Base-by-base conservation (phyloP, 2,329 filamentous ascomycete genomes). In the Ophiostoma novo-ulmi region DNA sequence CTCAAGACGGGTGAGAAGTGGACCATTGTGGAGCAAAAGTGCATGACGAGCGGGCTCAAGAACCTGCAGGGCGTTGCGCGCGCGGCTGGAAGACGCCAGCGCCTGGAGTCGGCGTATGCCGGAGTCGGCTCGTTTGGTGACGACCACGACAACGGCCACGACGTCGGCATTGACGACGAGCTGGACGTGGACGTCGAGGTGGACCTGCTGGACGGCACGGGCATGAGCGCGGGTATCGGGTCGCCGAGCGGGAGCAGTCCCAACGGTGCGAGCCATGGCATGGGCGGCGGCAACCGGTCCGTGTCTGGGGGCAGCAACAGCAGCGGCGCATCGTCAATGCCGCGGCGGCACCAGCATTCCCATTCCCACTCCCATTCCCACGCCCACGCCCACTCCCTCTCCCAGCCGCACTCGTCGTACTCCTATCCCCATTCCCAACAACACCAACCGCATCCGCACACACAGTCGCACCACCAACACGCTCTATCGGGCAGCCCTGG, bases 31-130 rank as follows among this genome's bases (percentile, higher is more conserved):
- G 86, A 90, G 79, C 81, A 83, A 74, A 89, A 88, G 91, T 93
- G 91, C 80, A 92, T 95, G 88, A 89, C 91, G 78, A 91, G 91
- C 77, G 92, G 92, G 48, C 82, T 94, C 75, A 94, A 93, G 81
- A 93, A 92, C 79, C 85, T 95, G 71, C 89, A 90, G 78, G 88
- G 88, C 75, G 87, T 88, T 69, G 85, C 88, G 74, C 87, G 91
- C 73, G 85, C 89, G 70, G 87, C 86, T 71, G 84, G 86, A 71
- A 87, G 89, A 74, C 89, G 89, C 76, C 89, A 88, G 81, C 87
- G 86, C 72, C 80, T 86, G 75, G 85, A 85, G 79, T 80, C 80
- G 41, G 80, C 80, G 77, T 71, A 74, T 20, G 66, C 52, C 1
- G 65, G 17, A 8, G 41, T 41, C 14, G 77, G 80, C 79, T 82